A percentile compares a stretch with the other conserved stretches of the same genome.
Evolutionary conservation across 2,329 filamentous ascomycete species (phyloP).

Genomic region (Diplodia scrobiculata): DNA sequence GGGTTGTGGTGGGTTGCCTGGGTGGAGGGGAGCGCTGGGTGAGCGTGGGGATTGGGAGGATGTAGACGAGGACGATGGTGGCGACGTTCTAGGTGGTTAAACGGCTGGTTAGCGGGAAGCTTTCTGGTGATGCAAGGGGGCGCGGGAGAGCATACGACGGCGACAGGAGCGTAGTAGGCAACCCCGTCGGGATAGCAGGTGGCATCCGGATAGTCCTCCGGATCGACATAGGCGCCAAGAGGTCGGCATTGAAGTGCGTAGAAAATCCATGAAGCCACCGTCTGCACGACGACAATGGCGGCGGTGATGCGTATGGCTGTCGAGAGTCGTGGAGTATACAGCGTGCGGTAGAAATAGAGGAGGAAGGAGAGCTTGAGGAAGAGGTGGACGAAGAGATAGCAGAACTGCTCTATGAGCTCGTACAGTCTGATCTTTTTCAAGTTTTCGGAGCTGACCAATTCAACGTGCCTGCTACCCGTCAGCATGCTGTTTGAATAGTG

Average conservation of each 20-base stretch:
- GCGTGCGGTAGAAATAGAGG: constrained; percentile 13
- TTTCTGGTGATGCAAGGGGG: background rate
- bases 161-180: constrained; percentile 7
- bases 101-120: background rate
- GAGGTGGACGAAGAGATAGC: constrained; percentile 21
- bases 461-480: background rate
- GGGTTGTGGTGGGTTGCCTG: background rate
- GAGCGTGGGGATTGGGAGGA: constrained; percentile 22
- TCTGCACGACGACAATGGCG: background rate
- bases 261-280: constrained; percentile 2
- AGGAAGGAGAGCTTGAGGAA: constrained; percentile 26
- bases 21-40: background rate
- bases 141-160: background rate
- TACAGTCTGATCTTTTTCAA: constrained; percentile 9
- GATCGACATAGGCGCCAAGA: constrained; percentile 5
- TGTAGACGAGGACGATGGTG: constrained; percentile 21
- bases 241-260: constrained; percentile 22
- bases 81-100: constrained; percentile 3
- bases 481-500: background rate
- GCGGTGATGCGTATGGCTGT: background rate
- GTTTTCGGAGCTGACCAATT: constrained; percentile 1
- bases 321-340: background rate
- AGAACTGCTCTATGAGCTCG: constrained; percentile 21
- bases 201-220: constrained; percentile 8
- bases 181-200: constrained; percentile 1